A percentile compares a stretch with the other conserved stretches of the same genome.
Conservation (phyloP, 306 rosid genomes). For the Gynostemma pentaphyllum region DNA sequence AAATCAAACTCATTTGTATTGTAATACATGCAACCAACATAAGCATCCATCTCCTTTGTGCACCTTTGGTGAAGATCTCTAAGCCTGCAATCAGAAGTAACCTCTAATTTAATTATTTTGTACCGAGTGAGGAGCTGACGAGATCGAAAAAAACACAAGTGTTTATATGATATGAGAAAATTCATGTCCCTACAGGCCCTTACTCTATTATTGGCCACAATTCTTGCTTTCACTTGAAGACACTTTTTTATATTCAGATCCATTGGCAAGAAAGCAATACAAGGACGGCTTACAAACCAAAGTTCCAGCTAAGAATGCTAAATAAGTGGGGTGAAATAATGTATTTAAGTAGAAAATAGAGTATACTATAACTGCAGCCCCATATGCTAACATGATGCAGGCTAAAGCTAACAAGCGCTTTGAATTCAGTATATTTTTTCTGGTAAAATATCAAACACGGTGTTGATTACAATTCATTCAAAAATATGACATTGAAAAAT, state of each 20-base stretch:
- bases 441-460: neutral
- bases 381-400: neutral
- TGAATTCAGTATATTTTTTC: no score
- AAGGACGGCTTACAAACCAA: neutral
- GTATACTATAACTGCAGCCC: neutral
- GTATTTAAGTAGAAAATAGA: neutral
- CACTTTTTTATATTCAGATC: no score
- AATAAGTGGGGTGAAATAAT: no score
- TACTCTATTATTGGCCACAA: no score
- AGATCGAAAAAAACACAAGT: neutral
- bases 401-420: no score
- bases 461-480: neutral
- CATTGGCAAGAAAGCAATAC: neutral
- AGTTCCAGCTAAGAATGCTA: neutral
- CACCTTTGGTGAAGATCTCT: constrained; percentile 84
- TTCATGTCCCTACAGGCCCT: no score
- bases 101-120: neutral
- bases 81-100: constrained; percentile 44
- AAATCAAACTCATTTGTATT: constrained; percentile 84
- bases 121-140: neutral
- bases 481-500: neutral
- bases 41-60: constrained; percentile 86
- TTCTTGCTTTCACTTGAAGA: no score
- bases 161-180: neutral
- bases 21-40: constrained; percentile 93